These are phyloP conservation scores for Lasiodiplodia citricola DNA, from an alignment of 2,329 filamentous ascomycete genomes.

Conservation along the genomic window DNA sequence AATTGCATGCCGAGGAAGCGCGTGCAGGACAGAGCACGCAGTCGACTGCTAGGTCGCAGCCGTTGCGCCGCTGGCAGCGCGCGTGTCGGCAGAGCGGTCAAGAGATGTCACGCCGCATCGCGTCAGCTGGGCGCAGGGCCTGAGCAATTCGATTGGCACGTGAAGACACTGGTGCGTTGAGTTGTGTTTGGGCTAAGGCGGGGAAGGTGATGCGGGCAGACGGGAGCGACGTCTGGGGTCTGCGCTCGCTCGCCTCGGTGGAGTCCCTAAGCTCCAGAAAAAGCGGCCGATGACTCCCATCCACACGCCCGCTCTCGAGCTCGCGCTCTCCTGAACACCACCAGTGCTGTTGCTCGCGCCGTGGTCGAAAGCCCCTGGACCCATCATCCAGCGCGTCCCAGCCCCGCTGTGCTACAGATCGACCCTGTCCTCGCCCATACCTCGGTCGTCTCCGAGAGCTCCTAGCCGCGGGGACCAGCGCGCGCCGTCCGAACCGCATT, in stretches of 20 bases:
- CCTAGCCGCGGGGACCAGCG: conserved; percentile 2
- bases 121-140: neutral
- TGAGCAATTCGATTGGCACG: neutral
- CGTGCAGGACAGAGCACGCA: neutral
- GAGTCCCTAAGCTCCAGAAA: conserved; percentile 19
- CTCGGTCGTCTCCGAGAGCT: conserved; percentile 23
- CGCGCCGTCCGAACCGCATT: neutral
- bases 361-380: neutral
- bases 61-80: neutral
- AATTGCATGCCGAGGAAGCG: conserved; percentile 13
- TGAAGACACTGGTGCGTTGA: neutral
- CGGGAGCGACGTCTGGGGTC: conserved; percentile 25
- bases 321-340: conserved; percentile 11
- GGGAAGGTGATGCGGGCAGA: conserved; percentile 22
- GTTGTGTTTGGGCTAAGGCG: neutral
- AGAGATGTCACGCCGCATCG: neutral
- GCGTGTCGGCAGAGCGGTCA: neutral
- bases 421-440: conserved; percentile 20
- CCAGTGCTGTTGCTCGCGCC: conserved; percentile 5
- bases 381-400: neutral
- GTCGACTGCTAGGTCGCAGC: neutral
- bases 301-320: conserved; percentile 1
- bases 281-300: conserved; percentile 24
- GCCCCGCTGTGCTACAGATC: conserved; percentile 8
- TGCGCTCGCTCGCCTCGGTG: conserved; percentile 21